Evolutionary conservation across 176 grass and related monocot genomes (phyloP).

Genomic region (Olyra latifolia): DNA sequence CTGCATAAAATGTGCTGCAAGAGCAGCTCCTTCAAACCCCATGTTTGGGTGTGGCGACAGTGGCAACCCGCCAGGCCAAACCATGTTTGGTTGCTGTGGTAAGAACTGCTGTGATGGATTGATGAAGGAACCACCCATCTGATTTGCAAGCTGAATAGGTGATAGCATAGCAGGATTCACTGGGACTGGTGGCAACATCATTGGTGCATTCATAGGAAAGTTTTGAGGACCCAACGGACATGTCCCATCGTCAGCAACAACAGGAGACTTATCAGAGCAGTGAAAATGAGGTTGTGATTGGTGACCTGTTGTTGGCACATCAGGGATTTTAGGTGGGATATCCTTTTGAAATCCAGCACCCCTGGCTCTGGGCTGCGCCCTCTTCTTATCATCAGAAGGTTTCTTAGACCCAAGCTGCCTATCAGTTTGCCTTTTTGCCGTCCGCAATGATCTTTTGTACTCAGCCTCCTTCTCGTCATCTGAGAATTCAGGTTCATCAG

Average conservation of each 20-base stretch:
- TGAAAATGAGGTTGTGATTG: conserved; percentile 18
- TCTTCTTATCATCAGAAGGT: conserved; percentile 48
- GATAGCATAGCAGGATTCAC: conserved; percentile 43
- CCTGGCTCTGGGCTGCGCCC: conserved; percentile 33
- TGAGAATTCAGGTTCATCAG: conserved; percentile 77
- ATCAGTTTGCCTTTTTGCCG: conserved; percentile 60
- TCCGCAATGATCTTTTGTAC: conserved; percentile 58
- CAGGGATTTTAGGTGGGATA: conserved; percentile 13
- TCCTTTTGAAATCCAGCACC: conserved; percentile 30
- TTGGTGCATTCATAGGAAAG: conserved; percentile 24
- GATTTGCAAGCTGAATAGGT: conserved; percentile 37
- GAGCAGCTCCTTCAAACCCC: conserved; percentile 55
- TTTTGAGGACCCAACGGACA: conserved; percentile 20
- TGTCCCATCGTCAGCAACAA: background rate
- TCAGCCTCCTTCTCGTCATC: conserved; percentile 93
- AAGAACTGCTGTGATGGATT: conserved; percentile 54
- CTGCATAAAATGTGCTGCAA: conserved; percentile 48
- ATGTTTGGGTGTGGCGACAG: conserved; percentile 33
- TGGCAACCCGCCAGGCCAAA: conserved; percentile 45
- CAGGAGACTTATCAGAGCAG: conserved; percentile 15
- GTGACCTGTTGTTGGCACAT: conserved; percentile 16
- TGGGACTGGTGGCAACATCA: conserved; percentile 5
- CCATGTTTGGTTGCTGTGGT: conserved; percentile 43
- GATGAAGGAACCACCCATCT: conserved; percentile 48
- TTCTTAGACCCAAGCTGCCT: conserved; percentile 40